These are phyloP conservation scores for Pestalotiopsis fici DNA, from an alignment of 2,329 filamentous ascomycete genomes.

Conservation along the genomic window DNA sequence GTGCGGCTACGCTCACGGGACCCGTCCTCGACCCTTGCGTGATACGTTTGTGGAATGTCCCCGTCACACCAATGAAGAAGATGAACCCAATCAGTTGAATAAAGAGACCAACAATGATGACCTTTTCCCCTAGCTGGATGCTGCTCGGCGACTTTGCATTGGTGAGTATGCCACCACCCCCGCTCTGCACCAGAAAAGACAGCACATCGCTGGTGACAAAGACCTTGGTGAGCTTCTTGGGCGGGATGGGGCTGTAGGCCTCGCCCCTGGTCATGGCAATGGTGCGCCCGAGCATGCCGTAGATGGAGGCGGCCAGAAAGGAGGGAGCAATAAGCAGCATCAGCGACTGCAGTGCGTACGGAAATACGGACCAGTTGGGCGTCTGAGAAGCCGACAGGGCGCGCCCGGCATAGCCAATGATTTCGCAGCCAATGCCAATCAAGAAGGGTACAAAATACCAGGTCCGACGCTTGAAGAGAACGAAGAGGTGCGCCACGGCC, in stretches of 20 bases:
- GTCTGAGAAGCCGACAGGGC: background rate
- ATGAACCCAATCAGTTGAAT: background rate
- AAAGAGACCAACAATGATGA: background rate
- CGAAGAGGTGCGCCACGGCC: constrained; percentile 31
- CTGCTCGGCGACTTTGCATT: background rate
- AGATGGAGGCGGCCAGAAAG: background rate
- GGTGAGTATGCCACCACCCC: background rate
- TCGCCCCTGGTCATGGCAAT: background rate
- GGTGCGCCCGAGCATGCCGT: background rate
- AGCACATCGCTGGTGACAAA: background rate
- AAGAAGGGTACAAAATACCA: constrained; percentile 54
- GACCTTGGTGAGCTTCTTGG: background rate
- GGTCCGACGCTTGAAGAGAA: constrained; percentile 37
- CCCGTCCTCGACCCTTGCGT: background rate
- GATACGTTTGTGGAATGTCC: background rate
- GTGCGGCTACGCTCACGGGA: background rate
- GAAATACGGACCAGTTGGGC: background rate
- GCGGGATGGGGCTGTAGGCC: background rate
- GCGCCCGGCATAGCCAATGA: background rate
- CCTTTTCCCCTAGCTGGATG: background rate
- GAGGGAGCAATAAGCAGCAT: background rate
- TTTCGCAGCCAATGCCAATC: constrained; percentile 48
- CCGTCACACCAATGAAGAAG: background rate
- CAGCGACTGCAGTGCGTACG: background rate
- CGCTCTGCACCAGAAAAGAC: background rate